A percentile compares a stretch with the other conserved stretches of the same genome.
These are phyloP conservation scores for Phytophthora hybrid DNA, from an alignment of 352 stramenopile species.

Conservation along the genomic window DNA sequence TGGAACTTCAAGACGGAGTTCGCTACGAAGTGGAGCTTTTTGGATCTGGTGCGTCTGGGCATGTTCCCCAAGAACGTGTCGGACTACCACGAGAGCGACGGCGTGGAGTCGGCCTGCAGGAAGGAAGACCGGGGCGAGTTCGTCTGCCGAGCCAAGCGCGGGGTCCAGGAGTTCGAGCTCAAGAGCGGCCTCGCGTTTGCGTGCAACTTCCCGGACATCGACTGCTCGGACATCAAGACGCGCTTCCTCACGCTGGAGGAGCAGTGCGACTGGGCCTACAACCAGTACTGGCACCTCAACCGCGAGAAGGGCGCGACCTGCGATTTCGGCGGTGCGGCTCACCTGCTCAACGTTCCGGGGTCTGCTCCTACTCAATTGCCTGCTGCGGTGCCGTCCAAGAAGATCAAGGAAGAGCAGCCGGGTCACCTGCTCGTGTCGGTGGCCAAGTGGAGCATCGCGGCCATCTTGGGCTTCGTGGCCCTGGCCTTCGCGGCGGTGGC, in stretches of 20 bases:
- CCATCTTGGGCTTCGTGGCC: constrained; percentile 35
- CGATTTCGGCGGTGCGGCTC: constrained; percentile 78
- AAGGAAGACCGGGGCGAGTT: constrained; percentile 84
- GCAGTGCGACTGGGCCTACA: constrained; percentile 80
- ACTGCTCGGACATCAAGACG: constrained; percentile 68
- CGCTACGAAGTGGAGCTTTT: constrained; percentile 91
- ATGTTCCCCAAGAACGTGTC: constrained; percentile 84
- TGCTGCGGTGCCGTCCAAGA: constrained; percentile 7
- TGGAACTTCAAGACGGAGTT: constrained; percentile 97
- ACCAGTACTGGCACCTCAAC: constrained; percentile 81
- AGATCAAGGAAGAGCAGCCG: constrained; percentile 24
- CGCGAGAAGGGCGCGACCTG: constrained; percentile 78
- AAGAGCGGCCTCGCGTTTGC: constrained; percentile 71
- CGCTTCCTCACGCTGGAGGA: constrained; percentile 67
- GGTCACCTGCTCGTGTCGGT: constrained; percentile 37
- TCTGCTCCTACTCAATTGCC: constrained; percentile 28
- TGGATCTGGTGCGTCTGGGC: constrained; percentile 70
- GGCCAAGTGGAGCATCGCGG: constrained; percentile 41
- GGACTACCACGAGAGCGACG: constrained; percentile 63
- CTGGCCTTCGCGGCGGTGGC: constrained; percentile 29
- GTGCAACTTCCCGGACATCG: constrained; percentile 63
- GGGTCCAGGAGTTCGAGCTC: constrained; percentile 74
- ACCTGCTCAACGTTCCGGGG: constrained; percentile 51
- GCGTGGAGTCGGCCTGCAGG: constrained; percentile 65
- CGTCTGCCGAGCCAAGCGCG: constrained; percentile 75